A percentile compares a stretch with the other conserved stretches of the same genome.
These are phyloP conservation scores for Xylaria sp. DNA, from an alignment of 2,329 filamentous ascomycete genomes.

Conservation along the genomic window DNA sequence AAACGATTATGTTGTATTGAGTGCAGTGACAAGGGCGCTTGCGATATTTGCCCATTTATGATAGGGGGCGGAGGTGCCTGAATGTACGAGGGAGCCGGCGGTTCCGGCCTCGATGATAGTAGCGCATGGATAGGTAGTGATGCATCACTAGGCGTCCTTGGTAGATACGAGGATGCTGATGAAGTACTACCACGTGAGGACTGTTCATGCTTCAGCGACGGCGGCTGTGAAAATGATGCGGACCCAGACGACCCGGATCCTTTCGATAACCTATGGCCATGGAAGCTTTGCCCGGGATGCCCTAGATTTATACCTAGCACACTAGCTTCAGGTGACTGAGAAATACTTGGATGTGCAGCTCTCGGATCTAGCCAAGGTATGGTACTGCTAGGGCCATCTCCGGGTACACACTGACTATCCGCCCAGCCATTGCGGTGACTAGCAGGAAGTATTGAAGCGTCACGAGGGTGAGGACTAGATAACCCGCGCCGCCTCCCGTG, in stretches of 20 bases:
- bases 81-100: slow-evolving; percentile 38
- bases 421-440: slow-evolving; percentile 40
- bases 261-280: slow-evolving; percentile 17
- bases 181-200: slow-evolving; percentile 54
- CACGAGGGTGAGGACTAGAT: slow-evolving; percentile 47
- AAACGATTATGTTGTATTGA: slow-evolving; percentile 38
- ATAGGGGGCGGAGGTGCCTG: slow-evolving; percentile 27
- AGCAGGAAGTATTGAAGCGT: slow-evolving; percentile 41
- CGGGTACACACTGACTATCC: slow-evolving; percentile 41
- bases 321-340: slow-evolving; percentile 46
- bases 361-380: slow-evolving; percentile 47
- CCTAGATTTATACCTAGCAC: slow-evolving; percentile 39
- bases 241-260: slow-evolving; percentile 41
- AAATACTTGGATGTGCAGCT: slow-evolving; percentile 29
- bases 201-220: slow-evolving; percentile 57
- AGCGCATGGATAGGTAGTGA: slow-evolving; percentile 66
- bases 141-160: slow-evolving; percentile 61
- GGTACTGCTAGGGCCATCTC: slow-evolving; percentile 31
- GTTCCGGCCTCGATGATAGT: slow-evolving; percentile 55
- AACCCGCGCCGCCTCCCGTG: slow-evolving; percentile 43
- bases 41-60: slow-evolving; percentile 31
- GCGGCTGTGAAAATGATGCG: slow-evolving; percentile 50
- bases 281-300: slow-evolving; percentile 17
- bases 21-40: slow-evolving; percentile 38
- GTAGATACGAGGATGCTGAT: slow-evolving; percentile 53